Base-by-base conservation (phyloP, 2,329 filamentous ascomycete genomes). In the Colletotrichum euphorbiae region DNA sequence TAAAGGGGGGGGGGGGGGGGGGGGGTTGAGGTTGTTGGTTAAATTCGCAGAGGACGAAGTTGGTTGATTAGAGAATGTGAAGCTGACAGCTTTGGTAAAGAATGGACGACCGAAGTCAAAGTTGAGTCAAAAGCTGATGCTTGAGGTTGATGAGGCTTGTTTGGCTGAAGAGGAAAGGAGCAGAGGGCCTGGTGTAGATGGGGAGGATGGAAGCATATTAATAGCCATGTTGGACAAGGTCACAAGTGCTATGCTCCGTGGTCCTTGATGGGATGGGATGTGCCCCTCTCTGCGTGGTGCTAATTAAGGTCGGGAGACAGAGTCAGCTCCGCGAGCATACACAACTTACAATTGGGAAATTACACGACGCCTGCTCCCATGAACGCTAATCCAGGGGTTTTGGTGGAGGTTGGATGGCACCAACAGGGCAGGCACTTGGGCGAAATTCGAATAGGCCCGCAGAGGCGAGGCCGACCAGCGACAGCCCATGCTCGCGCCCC, bases 81-180 rank as follows among this genome's bases (percentile, higher is more conserved):
- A 77, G 76, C 74, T 70, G 61, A 66, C 73, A 75, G 74, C 77
- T 77, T 28, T 78, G 73, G 62, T 75, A 84, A 86, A 83, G 84
- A 86, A 80, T 85, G 84, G 84, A 86, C 84, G 84, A 86, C 84
- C 84, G 83, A 84, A 81, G 83, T 85, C 83, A 86, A 80, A 73
- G 67, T 69, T 75, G 80, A 80, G 80, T 80, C 77, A 79, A 79
- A 76, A 75, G 75, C 77, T 71, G 73, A 72, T 70, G 75, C 74
- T 77, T 68, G 63, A 65, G 77, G 76, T 75, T 77, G 73, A 76
- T 74, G 72, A 74, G 80, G 80, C 80, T 82, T 78, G 76, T 79
- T 77, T 77, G 78, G 82, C 81, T 84, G 81, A 73, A 71, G 79
- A 79, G 71, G 69, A 72, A 74, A 71, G 72, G 72, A 72, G 71